A percentile compares a stretch with the other conserved stretches of the same genome.
These are phyloP conservation scores for Capronia coronata DNA, from an alignment of 2,329 filamentous ascomycete species.

Conservation along the genomic window DNA sequence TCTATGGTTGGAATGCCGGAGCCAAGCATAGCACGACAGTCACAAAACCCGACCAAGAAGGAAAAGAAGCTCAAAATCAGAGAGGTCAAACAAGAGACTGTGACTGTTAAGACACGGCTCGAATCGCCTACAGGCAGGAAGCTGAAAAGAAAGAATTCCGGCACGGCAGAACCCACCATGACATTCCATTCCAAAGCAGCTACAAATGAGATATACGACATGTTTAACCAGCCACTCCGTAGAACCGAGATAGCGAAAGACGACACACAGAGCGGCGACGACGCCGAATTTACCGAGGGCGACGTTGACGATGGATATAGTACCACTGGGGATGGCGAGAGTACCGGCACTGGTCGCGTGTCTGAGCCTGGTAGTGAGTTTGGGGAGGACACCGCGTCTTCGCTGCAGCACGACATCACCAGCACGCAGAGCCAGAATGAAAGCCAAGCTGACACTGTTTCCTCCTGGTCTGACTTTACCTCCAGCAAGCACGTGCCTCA, in stretches of 20 bases:
- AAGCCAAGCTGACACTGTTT: conserved; percentile 25
- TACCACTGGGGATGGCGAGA: conserved; percentile 69
- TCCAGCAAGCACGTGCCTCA: conserved; percentile 61
- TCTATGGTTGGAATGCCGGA: conserved; percentile 28
- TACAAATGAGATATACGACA: conserved; percentile 94
- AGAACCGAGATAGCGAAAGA: conserved; percentile 39
- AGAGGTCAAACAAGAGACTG: conserved; percentile 78
- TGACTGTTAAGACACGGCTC: conserved; percentile 90
- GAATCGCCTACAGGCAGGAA: conserved; percentile 84
- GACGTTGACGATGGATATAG: conserved; percentile 61
- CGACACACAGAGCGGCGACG: conserved; percentile 56
- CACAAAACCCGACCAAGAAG: conserved; percentile 34
- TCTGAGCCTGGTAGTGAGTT: conserved; percentile 59
- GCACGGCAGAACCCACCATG: conserved; percentile 76
- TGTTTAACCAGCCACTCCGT: conserved; percentile 82
- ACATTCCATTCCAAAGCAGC: conserved; percentile 92
- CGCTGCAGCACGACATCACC: conserved; percentile 21
- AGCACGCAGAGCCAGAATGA: conserved; percentile 41
- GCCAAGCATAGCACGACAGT: conserved; percentile 21
- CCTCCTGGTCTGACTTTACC: conserved; percentile 86
- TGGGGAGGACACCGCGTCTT: conserved; percentile 47
- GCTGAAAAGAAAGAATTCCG: conserved; percentile 66
- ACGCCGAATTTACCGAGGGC: conserved; percentile 53
- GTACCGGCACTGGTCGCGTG: conserved; percentile 68
- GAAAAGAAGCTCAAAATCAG: conserved; percentile 70